Evolutionary conservation across 2,329 filamentous ascomycete species (phyloP).

Genomic region (Macroventuria anomochaeta): DNA sequence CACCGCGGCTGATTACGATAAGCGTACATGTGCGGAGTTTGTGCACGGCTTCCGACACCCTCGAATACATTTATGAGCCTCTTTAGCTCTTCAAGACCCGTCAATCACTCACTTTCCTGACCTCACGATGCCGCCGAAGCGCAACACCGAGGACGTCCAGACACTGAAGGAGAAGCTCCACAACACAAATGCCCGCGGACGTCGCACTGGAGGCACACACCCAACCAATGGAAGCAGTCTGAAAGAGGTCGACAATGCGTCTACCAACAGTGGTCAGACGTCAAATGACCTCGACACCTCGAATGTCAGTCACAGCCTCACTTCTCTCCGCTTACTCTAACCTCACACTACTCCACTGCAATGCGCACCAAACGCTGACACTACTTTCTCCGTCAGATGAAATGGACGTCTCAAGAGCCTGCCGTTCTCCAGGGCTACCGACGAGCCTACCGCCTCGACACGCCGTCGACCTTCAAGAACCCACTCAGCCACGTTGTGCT

Average conservation of each 20-base stretch:
- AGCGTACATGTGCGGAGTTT: constrained; percentile 14
- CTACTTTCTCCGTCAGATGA: constrained; percentile 49
- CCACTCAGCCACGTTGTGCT: constrained; percentile 58
- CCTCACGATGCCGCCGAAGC: constrained; percentile 49
- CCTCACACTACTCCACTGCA: not conserved
- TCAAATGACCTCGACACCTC: constrained; percentile 39
- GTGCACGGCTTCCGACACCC: constrained; percentile 7
- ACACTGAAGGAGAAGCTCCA: constrained; percentile 53
- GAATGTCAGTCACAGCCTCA: constrained; percentile 39
- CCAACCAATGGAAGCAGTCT: constrained; percentile 43
- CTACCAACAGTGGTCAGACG: constrained; percentile 45
- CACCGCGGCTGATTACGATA: constrained; percentile 13
- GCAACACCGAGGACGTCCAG: constrained; percentile 50
- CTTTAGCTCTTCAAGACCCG: not conserved
- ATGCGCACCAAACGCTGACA: constrained; percentile 23
- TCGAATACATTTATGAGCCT: constrained; percentile 9
- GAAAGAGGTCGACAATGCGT: constrained; percentile 50
- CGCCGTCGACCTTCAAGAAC: constrained; percentile 71
- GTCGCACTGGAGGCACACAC: constrained; percentile 41
- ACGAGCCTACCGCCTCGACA: constrained; percentile 73
- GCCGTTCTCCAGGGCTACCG: constrained; percentile 76
- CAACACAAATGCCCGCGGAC: constrained; percentile 47
- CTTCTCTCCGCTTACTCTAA: constrained; percentile 4
- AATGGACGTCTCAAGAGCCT: constrained; percentile 73
- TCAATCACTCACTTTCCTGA: constrained; percentile 12